phyloP scores from a whole-genome alignment of 208 protist genomes.

The Trypanosoma platydactyli region DNA sequence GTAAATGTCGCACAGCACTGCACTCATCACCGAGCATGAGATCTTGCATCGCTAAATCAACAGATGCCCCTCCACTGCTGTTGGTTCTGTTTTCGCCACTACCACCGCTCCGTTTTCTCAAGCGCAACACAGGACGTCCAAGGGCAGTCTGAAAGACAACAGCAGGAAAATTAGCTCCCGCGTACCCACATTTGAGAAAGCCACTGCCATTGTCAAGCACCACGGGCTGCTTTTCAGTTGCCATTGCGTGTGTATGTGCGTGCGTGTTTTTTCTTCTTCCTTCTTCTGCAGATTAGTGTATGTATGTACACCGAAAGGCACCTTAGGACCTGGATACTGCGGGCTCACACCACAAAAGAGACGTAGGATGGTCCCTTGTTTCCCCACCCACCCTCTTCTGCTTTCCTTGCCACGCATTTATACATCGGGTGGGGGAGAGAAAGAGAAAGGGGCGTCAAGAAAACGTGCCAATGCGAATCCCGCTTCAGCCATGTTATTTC shows the following conservation, averaged over 20 bases:
- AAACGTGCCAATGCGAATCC: too few relatives aligned
- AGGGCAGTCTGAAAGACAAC: conserved; percentile 96
- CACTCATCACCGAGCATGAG: conserved; percentile 95
- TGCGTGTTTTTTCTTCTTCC: too few relatives aligned
- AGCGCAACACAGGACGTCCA: conserved; percentile 92
- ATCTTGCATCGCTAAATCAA: conserved; percentile 53
- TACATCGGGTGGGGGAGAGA: too few relatives aligned
- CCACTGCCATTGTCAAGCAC: conserved; percentile 72
- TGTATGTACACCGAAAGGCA: too few relatives aligned
- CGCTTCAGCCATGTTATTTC: too few relatives aligned
- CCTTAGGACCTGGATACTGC: too few relatives aligned
- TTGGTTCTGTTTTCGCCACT: not conserved
- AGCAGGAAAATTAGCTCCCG: conserved; percentile 96
- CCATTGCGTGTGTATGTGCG: conserved; percentile 6
- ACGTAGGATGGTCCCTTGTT: too few relatives aligned
- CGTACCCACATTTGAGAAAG: conserved; percentile 98
- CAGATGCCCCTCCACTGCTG: conserved; percentile 28
- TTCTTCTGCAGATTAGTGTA: too few relatives aligned
- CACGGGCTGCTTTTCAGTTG: conserved; percentile 31
- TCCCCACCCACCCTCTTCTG: too few relatives aligned
- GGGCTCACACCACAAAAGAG: too few relatives aligned
- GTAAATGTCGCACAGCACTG: conserved; percentile 57
- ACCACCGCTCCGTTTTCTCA: conserved; percentile 52
- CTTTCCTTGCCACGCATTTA: too few relatives aligned
- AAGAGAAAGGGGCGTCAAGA: too few relatives aligned